Base-by-base conservation (phyloP, 2,329 filamentous ascomycete species). In the Leptographium flavum region DNA sequence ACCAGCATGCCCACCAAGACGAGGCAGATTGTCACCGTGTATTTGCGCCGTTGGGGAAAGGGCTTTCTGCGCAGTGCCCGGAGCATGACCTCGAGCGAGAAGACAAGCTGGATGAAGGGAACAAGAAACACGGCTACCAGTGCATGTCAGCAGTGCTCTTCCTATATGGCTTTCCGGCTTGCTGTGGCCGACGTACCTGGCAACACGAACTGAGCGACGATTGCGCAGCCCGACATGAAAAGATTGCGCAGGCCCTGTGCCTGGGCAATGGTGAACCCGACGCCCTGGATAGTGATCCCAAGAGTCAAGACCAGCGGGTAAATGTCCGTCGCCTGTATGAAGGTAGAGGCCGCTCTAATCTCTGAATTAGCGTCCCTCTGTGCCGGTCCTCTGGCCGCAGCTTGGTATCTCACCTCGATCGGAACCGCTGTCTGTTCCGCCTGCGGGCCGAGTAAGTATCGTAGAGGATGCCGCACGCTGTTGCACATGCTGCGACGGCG, bases 91-190 rank as follows among this genome's bases (percentile, higher is more conserved):
- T 85, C 81, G 47, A 80, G 50, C 14, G 74, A 76, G 52, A 84
- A 83, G 15, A 81, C 67, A 19, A 83, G 55, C 52, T 83, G 79
- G 28, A 79, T 70, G 50, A 72, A 81, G 23, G 79, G 79, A 9
- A 77, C 70, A 43, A 83, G 68, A 54, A 84, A 83, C 31, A 83
- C 67, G 8, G 75, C 81, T 82, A 46, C n/a, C n/a, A 31, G 5
- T 4, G 8, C n/a, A 15, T 15, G 33, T 22, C 33, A 13, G 19
- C 17, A n/a, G n/a, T n/a, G n/a, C n/a, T n/a, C n/a, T n/a, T n/a
- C n/a, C n/a, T 7, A 36, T 11, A n/a, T 3, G 11, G 9, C 13
- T 13, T 32, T 11, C 30, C 15, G 9, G 30, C 11, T 6, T 3
- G 13, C 5, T 13, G 17, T 13, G 33, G 33, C 33, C 6, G 22